Evolutionary conservation across 148 eudicot species (phyloP).

Genomic region (Chenopodium suecicum): DNA sequence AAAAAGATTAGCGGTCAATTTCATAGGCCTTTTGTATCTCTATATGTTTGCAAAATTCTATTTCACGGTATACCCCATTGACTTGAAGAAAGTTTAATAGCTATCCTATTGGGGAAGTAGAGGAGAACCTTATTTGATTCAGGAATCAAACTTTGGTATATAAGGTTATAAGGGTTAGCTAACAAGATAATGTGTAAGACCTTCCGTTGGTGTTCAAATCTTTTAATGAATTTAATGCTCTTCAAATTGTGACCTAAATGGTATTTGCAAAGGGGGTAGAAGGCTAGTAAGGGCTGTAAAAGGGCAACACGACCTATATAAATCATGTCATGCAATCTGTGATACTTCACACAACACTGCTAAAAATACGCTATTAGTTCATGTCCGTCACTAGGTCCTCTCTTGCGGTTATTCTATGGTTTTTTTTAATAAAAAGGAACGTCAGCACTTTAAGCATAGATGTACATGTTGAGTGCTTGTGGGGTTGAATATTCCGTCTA

Average conservation of each 20-base stretch:
- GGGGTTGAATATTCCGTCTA: background rate
- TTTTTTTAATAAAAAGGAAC: background rate
- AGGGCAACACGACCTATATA: background rate
- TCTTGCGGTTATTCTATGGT: background rate
- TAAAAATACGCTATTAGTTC: background rate
- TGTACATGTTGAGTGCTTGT: background rate
- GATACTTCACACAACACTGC: background rate
- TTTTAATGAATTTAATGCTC: background rate
- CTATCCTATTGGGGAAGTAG: background rate
- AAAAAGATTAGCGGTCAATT: too few species aligned
- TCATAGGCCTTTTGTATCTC: background rate
- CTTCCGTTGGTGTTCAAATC: background rate
- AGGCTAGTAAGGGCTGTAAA: background rate
- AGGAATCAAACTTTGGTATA: background rate
- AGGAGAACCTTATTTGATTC: background rate
- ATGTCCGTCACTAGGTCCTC: background rate
- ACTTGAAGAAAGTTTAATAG: background rate
- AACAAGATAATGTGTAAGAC: background rate
- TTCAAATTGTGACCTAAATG: background rate
- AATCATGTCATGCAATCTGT: background rate
- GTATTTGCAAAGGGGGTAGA: background rate
- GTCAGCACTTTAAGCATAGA: background rate
- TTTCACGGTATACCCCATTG: background rate
- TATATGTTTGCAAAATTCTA: background rate
- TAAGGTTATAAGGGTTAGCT: background rate